Conservation (phyloP, 352 stramenopile species). For the Phytophthora megakarya region DNA sequence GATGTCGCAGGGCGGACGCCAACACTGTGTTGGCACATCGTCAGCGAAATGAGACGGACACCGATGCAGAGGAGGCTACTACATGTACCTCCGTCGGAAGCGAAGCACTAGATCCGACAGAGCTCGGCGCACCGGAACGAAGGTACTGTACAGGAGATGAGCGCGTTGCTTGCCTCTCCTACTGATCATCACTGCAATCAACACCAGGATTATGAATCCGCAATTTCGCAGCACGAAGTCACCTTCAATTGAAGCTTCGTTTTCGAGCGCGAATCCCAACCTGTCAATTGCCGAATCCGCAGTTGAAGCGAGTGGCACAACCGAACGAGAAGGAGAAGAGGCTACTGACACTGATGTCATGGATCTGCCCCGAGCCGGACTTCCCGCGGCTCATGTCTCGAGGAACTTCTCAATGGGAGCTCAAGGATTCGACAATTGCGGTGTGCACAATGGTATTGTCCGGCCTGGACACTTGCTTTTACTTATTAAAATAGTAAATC, state of each 20-base stretch:
- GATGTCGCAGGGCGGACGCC: too few relatives aligned
- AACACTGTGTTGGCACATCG: too few relatives aligned
- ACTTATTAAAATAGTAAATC: too few relatives aligned
- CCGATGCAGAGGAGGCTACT: too few relatives aligned
- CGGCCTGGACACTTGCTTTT: neutral
- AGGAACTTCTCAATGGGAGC: conserved; percentile 10
- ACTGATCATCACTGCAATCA: neutral
- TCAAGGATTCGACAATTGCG: conserved; percentile 8
- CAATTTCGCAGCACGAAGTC: neutral
- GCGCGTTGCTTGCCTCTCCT: neutral
- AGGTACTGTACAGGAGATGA: neutral
- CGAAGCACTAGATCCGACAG: neutral
- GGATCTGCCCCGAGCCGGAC: conserved; percentile 33
- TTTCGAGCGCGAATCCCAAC: conserved; percentile 1
- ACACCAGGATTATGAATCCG: neutral
- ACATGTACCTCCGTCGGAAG: neutral
- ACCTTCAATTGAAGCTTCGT: neutral
- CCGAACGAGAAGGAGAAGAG: conserved; percentile 32
- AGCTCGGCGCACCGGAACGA: neutral
- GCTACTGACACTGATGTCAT: conserved; percentile 27
- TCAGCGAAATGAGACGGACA: neutral
- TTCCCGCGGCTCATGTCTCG: conserved; percentile 32
- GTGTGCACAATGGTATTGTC: conserved; percentile 1
- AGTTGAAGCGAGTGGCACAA: conserved; percentile 34
- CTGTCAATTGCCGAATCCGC: conserved; percentile 8